Evolutionary conservation across 352 stramenopile species (phyloP).

Genomic region (Globisporangium polare): DNA sequence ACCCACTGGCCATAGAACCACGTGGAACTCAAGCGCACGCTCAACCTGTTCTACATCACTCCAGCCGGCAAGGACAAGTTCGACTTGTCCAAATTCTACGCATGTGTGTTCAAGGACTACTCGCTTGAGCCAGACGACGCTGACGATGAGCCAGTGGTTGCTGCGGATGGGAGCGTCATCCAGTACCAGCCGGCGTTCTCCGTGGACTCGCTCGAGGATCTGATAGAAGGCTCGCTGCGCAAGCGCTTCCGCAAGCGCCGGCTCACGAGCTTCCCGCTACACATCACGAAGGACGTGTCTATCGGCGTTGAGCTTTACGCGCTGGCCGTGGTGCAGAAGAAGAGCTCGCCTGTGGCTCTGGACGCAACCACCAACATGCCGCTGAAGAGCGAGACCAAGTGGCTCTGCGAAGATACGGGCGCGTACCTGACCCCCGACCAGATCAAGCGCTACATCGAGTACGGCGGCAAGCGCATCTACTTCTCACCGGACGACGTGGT

Average conservation of each 20-base stretch:
- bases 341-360: slow-evolving; percentile 53
- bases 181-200: slow-evolving; percentile 65
- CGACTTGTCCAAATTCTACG: slow-evolving; percentile 57
- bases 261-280: slow-evolving; percentile 56
- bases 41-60: slow-evolving; percentile 80
- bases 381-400: slow-evolving; percentile 82
- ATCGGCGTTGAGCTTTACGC: slow-evolving; percentile 78
- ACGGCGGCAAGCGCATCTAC: slow-evolving; percentile 74
- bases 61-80: slow-evolving; percentile 51
- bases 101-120: slow-evolving; percentile 67
- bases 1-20: slow-evolving; percentile 43
- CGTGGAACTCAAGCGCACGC: slow-evolving; percentile 63
- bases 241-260: slow-evolving; percentile 80
- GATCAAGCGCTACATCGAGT: slow-evolving; percentile 75
- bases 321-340: slow-evolving; percentile 52
- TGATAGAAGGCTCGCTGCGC: slow-evolving; percentile 73
- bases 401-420: slow-evolving; percentile 81
- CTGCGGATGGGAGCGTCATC: slow-evolving; percentile 10
- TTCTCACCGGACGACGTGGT: slow-evolving; percentile 78
- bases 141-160: slow-evolving; percentile 18
- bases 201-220: slow-evolving; percentile 65
- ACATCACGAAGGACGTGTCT: slow-evolving; percentile 71
- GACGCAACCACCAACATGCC: slow-evolving; percentile 70
- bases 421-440: slow-evolving; percentile 65
- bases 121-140: slow-evolving; percentile 23